Percentiles rank a stretch among this genome's conserved stretches.
Conservation (phyloP, 768 basidiomycete genomes). For the Pleurotus pulmonarius region DNA sequence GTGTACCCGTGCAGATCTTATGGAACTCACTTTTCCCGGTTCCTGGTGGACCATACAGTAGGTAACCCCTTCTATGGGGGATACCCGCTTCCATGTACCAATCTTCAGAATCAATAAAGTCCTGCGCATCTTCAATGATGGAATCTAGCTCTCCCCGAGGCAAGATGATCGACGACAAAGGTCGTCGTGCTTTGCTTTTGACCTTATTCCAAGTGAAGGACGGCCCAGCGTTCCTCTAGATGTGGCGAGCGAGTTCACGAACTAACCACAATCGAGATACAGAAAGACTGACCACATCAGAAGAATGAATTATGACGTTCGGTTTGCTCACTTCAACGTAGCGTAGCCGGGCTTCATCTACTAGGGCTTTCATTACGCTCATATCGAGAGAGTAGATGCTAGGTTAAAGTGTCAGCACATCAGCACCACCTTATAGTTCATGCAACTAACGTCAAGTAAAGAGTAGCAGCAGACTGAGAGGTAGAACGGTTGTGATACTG, state of each 20-base stretch:
- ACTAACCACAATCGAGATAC: neutral
- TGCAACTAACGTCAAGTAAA: constrained; percentile 29
- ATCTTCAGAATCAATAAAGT: constrained; percentile 47
- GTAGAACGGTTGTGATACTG: constrained; percentile 7
- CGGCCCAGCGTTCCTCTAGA: constrained; percentile 33
- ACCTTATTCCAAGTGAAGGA: constrained; percentile 38
- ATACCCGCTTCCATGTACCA: constrained; percentile 59
- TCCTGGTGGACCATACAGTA: constrained; percentile 57
- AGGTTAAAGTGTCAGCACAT: neutral
- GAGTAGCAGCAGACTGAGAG: constrained; percentile 12
- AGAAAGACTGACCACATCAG: constrained; percentile 23
- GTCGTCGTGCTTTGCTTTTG: constrained; percentile 44
- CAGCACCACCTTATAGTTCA: neutral
- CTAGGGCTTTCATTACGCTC: constrained; percentile 34
- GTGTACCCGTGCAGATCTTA: no score
- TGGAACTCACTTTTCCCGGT: constrained; percentile 50
- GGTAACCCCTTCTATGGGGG: constrained; percentile 53
- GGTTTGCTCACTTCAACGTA: constrained; percentile 39
- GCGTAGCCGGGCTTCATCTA: constrained; percentile 35
- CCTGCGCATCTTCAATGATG: constrained; percentile 45
- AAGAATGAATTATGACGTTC: constrained; percentile 36
- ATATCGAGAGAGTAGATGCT: constrained; percentile 44
- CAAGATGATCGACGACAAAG: constrained; percentile 51
- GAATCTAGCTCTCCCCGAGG: constrained; percentile 41
- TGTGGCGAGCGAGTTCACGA: neutral